phyloP scores from a whole-genome alignment of 805 yeast genomes.

The Maudiozyma serrabonitensis region DNA sequence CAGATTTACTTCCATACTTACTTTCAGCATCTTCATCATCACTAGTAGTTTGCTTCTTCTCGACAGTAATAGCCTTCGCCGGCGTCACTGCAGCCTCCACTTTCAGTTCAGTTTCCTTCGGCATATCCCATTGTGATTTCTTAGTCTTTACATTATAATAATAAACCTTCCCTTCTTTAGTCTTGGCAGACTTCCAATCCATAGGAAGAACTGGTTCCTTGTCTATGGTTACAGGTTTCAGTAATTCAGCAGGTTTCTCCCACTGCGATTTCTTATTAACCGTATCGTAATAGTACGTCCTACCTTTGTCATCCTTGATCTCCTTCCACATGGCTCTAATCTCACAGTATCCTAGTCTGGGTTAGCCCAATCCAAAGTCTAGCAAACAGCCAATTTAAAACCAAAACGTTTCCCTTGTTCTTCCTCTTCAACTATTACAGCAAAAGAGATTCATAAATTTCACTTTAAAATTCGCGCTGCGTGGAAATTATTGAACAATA shows the following conservation, averaged over 20 bases:
- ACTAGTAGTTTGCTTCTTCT: neutral
- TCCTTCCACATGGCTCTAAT: conserved; percentile 44
- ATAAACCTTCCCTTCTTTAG: conserved; percentile 53
- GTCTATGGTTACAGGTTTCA: neutral
- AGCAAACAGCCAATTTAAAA: too few relatives aligned
- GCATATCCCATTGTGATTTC: conserved; percentile 56
- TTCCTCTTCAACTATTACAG: too few relatives aligned
- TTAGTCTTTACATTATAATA: conserved; percentile 58
- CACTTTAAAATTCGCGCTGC: neutral
- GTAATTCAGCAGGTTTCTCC: conserved; percentile 60
- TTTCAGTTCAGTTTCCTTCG: neutral
- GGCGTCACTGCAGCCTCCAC: neutral
- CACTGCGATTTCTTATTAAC: conserved; percentile 64
- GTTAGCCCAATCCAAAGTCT: too few relatives aligned
- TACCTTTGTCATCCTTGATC: conserved; percentile 53
- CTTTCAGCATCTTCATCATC: conserved; percentile 1
- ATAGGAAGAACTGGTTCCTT: neutral
- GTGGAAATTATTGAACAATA: neutral
- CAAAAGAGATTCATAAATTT: neutral
- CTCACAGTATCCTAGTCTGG: too few relatives aligned
- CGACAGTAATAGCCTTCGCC: neutral
- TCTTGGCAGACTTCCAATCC: conserved; percentile 43
- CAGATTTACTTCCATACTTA: conserved; percentile 17
- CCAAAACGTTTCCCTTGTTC: too few relatives aligned
- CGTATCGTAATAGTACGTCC: conserved; percentile 60